Evolutionary conservation across 2,329 filamentous ascomycete species (phyloP), one percentile per base, ranked within the genome.

Genomic region (Zasmidium cellare): DNA sequence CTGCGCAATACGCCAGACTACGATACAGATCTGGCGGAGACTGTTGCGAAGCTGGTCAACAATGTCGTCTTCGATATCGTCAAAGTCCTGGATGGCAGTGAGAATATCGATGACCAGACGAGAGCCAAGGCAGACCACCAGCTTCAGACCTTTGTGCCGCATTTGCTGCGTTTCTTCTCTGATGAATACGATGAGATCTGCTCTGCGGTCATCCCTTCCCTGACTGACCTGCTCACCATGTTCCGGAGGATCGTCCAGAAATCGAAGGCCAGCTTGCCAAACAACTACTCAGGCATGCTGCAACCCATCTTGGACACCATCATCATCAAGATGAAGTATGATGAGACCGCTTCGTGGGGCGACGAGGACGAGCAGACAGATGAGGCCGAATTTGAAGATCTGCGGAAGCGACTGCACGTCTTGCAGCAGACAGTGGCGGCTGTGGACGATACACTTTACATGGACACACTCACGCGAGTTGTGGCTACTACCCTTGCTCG

Each of bases 131-230:
- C 94, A 51, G 91, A 94, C 67, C 87, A 89, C 66, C 84, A 96
- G 59, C 81, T 97, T 53, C 89, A 89, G 70, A 84, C 85, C 44
- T 97, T 97, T 73, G 80, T 96, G 24, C 91, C 92, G 0, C 88
- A 92, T 66, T 82, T 97, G 12, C 80, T 99, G 51, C 90, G 93
- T 41, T 97, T 97, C 80, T 97, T 99, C 77, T 90, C 92, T 22
- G 94, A 99, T 75, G 92, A 99, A 72, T 99, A 96, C 74, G 94
- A 99, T 74, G 94, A 99, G 77, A 88, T 99, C 66, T 97, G 94
- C 80, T 96, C 92, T 35, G 94, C 91, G 12, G 91, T 97, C 58
- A 96, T 99, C 61, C 90, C 92, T 20, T 93, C 91, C 38, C 85
- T 97, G 55, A 96, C 91, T 50, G 96, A 99, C 69, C 84, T 97